These are phyloP conservation scores for Termitomyces sp. DNA, from an alignment of 768 basidiomycete genomes.

Conservation along the genomic window DNA sequence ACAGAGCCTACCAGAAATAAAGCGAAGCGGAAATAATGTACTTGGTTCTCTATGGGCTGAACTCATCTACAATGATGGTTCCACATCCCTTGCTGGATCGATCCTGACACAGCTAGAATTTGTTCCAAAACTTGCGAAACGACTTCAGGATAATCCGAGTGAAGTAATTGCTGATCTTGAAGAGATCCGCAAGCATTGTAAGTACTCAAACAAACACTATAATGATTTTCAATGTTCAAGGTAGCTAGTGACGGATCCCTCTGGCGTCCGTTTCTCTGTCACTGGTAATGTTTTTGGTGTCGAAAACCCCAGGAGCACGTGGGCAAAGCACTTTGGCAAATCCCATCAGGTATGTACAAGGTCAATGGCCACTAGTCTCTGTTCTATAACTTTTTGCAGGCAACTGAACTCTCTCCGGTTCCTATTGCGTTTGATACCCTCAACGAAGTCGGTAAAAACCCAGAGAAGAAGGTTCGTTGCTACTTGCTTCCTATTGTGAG, in stretches of 20 bases:
- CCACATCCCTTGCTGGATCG: conserved; percentile 60
- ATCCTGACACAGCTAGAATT: conserved; percentile 76
- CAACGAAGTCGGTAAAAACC: conserved; percentile 67
- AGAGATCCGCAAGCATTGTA: conserved; percentile 62
- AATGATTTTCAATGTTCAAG: neutral
- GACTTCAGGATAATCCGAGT: conserved; percentile 68
- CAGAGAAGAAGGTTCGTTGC: conserved; percentile 54
- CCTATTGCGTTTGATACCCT: conserved; percentile 64
- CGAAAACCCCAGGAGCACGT: conserved; percentile 64
- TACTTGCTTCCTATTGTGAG: neutral
- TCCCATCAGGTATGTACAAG: conserved; percentile 46
- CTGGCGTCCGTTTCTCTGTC: conserved; percentile 82
- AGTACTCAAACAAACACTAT: conserved; percentile 21
- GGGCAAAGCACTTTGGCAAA: conserved; percentile 64
- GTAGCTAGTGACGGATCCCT: conserved; percentile 69
- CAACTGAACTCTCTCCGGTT: conserved; percentile 55
- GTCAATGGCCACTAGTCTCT: neutral
- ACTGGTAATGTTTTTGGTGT: conserved; percentile 79
- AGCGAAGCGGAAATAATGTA: conserved; percentile 83
- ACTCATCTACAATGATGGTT: conserved; percentile 60
- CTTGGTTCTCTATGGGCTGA: conserved; percentile 65
- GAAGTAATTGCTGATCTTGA: conserved; percentile 71
- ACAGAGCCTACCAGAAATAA: conserved; percentile 86
- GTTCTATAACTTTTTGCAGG: conserved; percentile 24
- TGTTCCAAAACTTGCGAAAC: conserved; percentile 65